phyloP scores from a whole-genome alignment of 345 rosid species.

The Lepidium aucheri region DNA sequence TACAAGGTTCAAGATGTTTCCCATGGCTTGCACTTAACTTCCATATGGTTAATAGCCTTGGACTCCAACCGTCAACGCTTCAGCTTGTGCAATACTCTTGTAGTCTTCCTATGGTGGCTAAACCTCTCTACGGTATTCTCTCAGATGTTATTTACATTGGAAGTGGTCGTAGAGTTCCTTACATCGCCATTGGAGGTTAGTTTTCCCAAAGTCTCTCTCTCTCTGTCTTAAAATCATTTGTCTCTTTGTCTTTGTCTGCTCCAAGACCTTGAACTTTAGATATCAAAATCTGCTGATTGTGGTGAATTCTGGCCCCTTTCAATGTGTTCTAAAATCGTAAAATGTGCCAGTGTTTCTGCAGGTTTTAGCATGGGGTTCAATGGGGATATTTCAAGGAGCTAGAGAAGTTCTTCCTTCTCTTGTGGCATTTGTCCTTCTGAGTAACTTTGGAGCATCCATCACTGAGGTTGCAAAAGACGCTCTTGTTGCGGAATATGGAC shows the following conservation, averaged over 20 bases:
- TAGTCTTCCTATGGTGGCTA: slow-evolving; percentile 83
- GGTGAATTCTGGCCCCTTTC: neutral
- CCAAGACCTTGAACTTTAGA: neutral
- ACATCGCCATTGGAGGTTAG: slow-evolving; percentile 80
- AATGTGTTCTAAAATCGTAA: slow-evolving; percentile 10
- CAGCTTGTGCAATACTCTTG: slow-evolving; percentile 84
- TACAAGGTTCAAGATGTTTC: slow-evolving; percentile 86
- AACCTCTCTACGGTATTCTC: slow-evolving; percentile 76
- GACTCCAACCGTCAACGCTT: slow-evolving; percentile 58
- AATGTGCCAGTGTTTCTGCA: slow-evolving; percentile 53
- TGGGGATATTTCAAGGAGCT: slow-evolving; percentile 55
- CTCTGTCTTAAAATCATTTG: neutral
- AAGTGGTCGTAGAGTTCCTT: slow-evolving; percentile 75
- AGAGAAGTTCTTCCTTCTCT: slow-evolving; percentile 54
- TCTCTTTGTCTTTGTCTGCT: neutral
- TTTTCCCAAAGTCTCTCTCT: slow-evolving; percentile 7
- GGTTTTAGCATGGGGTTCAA: slow-evolving; percentile 76
- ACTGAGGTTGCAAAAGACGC: slow-evolving; percentile 88
- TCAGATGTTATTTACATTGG: slow-evolving; percentile 70
- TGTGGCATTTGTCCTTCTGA: slow-evolving; percentile 53
- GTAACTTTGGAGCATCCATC: slow-evolving; percentile 83
- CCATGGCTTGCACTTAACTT: slow-evolving; percentile 93
- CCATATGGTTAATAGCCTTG: slow-evolving; percentile 68
- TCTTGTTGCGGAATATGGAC: slow-evolving; percentile 80
- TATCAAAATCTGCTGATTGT: neutral